phyloP scores from a whole-genome alignment of 495 filamentous ascomycete genomes.

The Annulohypoxylon stygium region DNA sequence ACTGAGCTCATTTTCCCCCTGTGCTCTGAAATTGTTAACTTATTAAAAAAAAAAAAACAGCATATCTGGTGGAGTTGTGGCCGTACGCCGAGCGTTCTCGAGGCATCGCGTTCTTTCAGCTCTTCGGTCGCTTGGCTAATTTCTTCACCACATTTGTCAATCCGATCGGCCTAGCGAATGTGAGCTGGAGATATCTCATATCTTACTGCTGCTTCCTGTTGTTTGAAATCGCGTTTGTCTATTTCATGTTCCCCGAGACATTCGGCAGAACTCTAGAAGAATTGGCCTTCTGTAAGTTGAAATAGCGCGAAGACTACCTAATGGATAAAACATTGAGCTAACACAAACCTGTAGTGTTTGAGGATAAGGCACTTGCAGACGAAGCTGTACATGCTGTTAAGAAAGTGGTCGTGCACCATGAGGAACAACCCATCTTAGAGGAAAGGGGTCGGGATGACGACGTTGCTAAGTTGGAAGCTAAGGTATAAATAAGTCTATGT shows the following conservation, averaged over 20 bases:
- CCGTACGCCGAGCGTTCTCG: conserved; percentile 71
- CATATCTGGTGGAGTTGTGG: conserved; percentile 75
- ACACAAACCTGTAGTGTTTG: conserved; percentile 54
- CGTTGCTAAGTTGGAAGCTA: conserved; percentile 2
- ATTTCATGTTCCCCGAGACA: conserved; percentile 75
- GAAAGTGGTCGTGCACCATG: conserved; percentile 54
- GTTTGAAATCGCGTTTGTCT: conserved; percentile 70
- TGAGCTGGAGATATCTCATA: conserved; percentile 70
- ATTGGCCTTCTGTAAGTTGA: conserved; percentile 69
- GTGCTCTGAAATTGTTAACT: background rate
- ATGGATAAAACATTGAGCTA: conserved; percentile 1
- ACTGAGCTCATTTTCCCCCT: too few relatives aligned
- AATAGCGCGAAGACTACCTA: background rate
- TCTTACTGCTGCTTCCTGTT: conserved; percentile 68
- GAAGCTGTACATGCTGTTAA: conserved; percentile 56
- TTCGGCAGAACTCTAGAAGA: conserved; percentile 73
- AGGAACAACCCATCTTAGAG: conserved; percentile 21
- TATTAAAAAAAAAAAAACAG: conserved; percentile 34
- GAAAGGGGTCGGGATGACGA: background rate
- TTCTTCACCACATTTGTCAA: conserved; percentile 73
- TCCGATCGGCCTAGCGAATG: conserved; percentile 70
- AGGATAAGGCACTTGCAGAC: conserved; percentile 58
- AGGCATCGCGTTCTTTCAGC: conserved; percentile 74
- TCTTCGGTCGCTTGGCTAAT: conserved; percentile 64
- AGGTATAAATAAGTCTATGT: background rate